Evolutionary conservation across 805 yeast genomes (phyloP).

Genomic region (Yamadazyma scolyti): DNA sequence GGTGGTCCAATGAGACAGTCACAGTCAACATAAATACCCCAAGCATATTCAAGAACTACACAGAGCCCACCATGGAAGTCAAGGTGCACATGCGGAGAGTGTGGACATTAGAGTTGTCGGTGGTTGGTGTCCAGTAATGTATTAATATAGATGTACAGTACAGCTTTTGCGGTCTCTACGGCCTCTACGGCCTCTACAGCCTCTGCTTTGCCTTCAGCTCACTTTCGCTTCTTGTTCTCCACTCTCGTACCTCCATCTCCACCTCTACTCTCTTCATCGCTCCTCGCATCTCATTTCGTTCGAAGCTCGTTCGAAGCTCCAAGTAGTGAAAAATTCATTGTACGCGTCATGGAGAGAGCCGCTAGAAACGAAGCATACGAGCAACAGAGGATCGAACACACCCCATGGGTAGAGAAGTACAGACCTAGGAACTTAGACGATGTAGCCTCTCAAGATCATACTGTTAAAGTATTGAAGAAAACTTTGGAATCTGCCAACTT

Average conservation of each 20-base stretch:
- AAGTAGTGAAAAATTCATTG: too few relatives aligned
- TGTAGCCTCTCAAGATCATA: slow-evolving; percentile 87
- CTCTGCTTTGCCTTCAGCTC: too few relatives aligned
- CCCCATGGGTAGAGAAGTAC: slow-evolving; percentile 93
- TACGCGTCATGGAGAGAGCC: slow-evolving; percentile 3
- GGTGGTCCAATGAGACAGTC: slow-evolving; percentile 81
- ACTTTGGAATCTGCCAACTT: slow-evolving; percentile 76
- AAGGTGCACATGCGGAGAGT: slow-evolving; percentile 87
- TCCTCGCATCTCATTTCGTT: too few relatives aligned
- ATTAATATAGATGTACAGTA: too few relatives aligned
- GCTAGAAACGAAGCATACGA: slow-evolving; percentile 22
- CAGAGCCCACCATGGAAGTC: slow-evolving; percentile 31
- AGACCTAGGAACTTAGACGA: slow-evolving; percentile 87
- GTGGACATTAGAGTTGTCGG: slow-evolving; percentile 93
- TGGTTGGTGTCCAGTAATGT: slow-evolving; percentile 69
- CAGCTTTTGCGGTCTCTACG: too few relatives aligned
- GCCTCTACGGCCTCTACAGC: too few relatives aligned
- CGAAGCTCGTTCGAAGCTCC: too few relatives aligned
- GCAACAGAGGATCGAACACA: slow-evolving; percentile 44
- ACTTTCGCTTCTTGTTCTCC: too few relatives aligned
- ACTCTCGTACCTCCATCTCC: too few relatives aligned
- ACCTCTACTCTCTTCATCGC: too few relatives aligned
- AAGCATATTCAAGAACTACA: slow-evolving; percentile 13
- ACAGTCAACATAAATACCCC: slow-evolving; percentile 36
- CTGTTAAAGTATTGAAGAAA: slow-evolving; percentile 76